Evolutionary conservation across 257 asterid species (phyloP), one percentile per base, ranked within the genome.

Genomic region (Apocynum venetum): DNA sequence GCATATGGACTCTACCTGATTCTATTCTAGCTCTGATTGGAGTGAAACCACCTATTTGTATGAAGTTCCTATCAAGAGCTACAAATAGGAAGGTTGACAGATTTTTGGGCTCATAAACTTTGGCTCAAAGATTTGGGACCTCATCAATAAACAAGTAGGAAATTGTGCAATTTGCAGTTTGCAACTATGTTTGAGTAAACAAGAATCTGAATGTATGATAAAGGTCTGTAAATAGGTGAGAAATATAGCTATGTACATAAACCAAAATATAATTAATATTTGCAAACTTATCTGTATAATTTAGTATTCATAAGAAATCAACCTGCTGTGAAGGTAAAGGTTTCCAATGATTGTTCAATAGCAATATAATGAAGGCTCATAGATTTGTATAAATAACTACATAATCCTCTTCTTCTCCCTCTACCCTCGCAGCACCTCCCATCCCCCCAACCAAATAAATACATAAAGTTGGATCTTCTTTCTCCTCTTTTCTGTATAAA

Each of bases 31-130:
- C 96, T 77, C 67, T 90, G 72, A 83, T 82, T 0, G 91, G 93
- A 61, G 90, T 90, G 52, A 83, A 86, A 38, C 89, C 95, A 4
- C 92, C 95, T 46, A 87, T 90, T 56, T 90, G 96, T 84, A 89
- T 90, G 96, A 90, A 89, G 85, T 90, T 90, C 69, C 70, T 90
- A 51, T 86, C 93, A 15, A 80, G 88, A 55, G 80, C 73, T 55
- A 76, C 85, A 67, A 88, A 88, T 60, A 66, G 2, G 2, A 83
- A 75, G 80, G 88, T 88, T 2, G 90, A 87, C 43, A 63, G 6
- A 17, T 74, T 85, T 67, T 66, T 86, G 65, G 77, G 82, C 0
- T 46, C 82, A 7, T 72, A 73, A 35, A 25, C 36, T 8, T 17
- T 65, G 48, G 70, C 70, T 40, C 8, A 12, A 15, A 41, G 10